phyloP scores from a whole-genome alignment of 1,284 basidiomycete species.

The Sparassis latifolia region DNA sequence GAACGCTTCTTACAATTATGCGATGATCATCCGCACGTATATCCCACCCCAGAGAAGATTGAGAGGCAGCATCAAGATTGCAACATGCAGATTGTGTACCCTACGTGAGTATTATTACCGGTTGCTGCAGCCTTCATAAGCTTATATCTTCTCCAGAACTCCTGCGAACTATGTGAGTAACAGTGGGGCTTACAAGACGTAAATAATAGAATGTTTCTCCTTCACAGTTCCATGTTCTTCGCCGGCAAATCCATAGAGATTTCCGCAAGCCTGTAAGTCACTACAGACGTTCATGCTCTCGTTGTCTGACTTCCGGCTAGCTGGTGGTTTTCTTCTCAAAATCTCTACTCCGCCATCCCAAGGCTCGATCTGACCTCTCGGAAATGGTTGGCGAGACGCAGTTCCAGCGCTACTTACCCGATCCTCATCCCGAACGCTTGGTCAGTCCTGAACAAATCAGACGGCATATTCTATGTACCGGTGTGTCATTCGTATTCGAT shows the following conservation, averaged over 20 bases:
- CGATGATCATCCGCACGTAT: slow-evolving; percentile 93
- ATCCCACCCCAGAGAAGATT: slow-evolving; percentile 86
- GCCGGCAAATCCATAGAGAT: slow-evolving; percentile 92
- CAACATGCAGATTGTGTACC: slow-evolving; percentile 99
- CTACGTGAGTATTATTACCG: slow-evolving; percentile 54
- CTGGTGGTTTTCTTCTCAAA: slow-evolving; percentile 97
- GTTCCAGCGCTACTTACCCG: slow-evolving; percentile 93
- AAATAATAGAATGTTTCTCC: slow-evolving; percentile 8
- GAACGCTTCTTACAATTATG: slow-evolving; percentile 98
- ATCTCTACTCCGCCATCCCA: slow-evolving; percentile 88
- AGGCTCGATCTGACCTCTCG: slow-evolving; percentile 78
- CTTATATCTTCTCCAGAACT: slow-evolving; percentile 41
- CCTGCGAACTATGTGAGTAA: slow-evolving; percentile 80
- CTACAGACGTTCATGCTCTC: background rate
- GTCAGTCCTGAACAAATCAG: slow-evolving; percentile 83
- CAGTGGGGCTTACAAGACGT: background rate
- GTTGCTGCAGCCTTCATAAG: slow-evolving; percentile 7
- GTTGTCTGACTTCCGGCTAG: slow-evolving; percentile 25
- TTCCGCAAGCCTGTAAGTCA: slow-evolving; percentile 84
- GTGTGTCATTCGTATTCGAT: slow-evolving; percentile 25
- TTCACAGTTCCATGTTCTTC: slow-evolving; percentile 84
- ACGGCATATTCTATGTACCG: slow-evolving; percentile 86
- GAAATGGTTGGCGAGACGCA: slow-evolving; percentile 87
- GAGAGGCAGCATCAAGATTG: slow-evolving; percentile 98
- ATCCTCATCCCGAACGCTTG: slow-evolving; percentile 66